Conservation (phyloP, 352 stramenopile genomes). For the Phytophthora uliginosa region DNA sequence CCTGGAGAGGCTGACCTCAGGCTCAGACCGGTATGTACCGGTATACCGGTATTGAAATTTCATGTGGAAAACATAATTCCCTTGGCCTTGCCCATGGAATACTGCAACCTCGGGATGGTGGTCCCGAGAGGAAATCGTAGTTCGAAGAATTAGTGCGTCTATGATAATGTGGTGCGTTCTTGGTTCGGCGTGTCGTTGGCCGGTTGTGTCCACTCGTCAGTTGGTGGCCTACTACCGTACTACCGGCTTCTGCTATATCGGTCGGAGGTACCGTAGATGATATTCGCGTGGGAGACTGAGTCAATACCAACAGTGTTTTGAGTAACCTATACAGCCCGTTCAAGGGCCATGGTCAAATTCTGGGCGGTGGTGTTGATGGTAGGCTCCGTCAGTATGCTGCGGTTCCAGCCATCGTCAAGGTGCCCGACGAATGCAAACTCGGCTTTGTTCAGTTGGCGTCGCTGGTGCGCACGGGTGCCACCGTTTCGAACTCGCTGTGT, state of each 20-base stretch:
- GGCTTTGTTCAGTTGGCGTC: conserved; percentile 38
- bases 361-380: conserved; percentile 38
- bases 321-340: conserved; percentile 35
- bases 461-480: conserved; percentile 37
- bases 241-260: neutral
- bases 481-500: conserved; percentile 41
- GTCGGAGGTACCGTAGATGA: conserved; percentile 31
- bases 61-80: too few species aligned
- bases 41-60: too few species aligned
- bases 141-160: too few species aligned
- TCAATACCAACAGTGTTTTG: conserved; percentile 39
- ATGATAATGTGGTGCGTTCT: too few species aligned
- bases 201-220: too few species aligned
- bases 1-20: too few species aligned
- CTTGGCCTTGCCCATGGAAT: too few species aligned
- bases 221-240: too few species aligned
- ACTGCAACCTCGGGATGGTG: too few species aligned
- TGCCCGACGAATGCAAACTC: conserved; percentile 33
- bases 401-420: conserved; percentile 36
- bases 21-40: too few species aligned
- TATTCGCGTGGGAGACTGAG: conserved; percentile 30
- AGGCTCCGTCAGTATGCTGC: conserved; percentile 38
- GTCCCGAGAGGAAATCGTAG: too few species aligned
- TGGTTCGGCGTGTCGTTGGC: too few species aligned
- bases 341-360: conserved; percentile 24